Evolutionary conservation across 345 rosid genomes (phyloP), one percentile per base, ranked within the genome.

Genomic region (Geranium rotundifolium): DNA sequence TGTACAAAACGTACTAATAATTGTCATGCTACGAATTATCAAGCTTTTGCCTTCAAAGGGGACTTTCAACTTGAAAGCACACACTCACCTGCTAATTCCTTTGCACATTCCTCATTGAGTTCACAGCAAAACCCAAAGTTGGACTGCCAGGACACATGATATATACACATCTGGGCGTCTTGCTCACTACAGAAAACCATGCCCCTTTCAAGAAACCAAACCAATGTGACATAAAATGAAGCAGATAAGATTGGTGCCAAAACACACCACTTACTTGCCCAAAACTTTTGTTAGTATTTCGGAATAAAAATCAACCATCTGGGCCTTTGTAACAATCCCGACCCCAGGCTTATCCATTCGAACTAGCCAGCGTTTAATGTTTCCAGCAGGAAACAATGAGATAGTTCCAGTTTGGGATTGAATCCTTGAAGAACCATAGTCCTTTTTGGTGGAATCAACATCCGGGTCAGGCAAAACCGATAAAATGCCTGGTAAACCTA

Each of bases 161-260:
- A 89, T 60, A 92, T 80, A 69, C 97, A 89, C 88, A 92, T 87
- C 67, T 92, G 93, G 2, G 98, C 87, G 79, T 92, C 97, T 72
- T 77, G 76, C 74, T 85, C 91, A 58, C 98, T 92, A 84, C 70
- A 70, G 18, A 59, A 19, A 69, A 56, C 14, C 57, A 58, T 18
- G n/a, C 20, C 37, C 19, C 59, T 62, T 54, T 37, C 63, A 23
- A 23, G 60, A 29, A 7, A 18, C 49, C 30, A 17, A 64, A 61
- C 59, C 7, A 2, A 29, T 15, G 27, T 1, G 49, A 71, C 5
- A 52, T 19, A 14, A 14, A 41, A 7, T 23, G 18, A 59, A 17
- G 41, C 18, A 29, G 46, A 30, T 2, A 13, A 18, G 46, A 65
- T 52, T 54, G 23, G 34, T 61, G 49, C 15, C 56, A n/a, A 55